Conservation (phyloP, 129 eudicot species). For the Tagetes patula region DNA sequence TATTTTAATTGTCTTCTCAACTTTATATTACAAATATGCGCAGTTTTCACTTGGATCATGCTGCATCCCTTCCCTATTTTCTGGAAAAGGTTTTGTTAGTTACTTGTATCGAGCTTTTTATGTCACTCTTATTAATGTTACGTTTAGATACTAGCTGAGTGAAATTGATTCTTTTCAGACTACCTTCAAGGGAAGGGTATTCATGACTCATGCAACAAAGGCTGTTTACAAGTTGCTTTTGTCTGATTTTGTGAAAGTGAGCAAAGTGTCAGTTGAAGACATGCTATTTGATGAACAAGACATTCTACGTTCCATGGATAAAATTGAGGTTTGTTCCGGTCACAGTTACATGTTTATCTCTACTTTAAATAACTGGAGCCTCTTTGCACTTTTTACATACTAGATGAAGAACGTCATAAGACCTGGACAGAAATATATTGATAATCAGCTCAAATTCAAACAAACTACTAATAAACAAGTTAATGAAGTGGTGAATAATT, state of each 20-base stretch:
- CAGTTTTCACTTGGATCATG: conserved; percentile 99
- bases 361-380: conserved; percentile 10
- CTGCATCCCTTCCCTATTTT: conserved; percentile 97
- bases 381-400: conserved; percentile 7
- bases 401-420: conserved; percentile 10
- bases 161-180: conserved; percentile 51
- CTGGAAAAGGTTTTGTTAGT: conserved; percentile 74
- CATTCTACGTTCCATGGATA: conserved; percentile 92
- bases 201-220: conserved; percentile 99
- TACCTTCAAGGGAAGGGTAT: conserved; percentile 85
- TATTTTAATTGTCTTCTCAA: neutral
- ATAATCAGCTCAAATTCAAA: neutral
- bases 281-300: conserved; percentile 94
- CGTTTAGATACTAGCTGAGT: conserved; percentile 4
- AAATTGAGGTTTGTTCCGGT: conserved; percentile 69
- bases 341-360: conserved; percentile 5
- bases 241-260: conserved; percentile 93
- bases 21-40: conserved; percentile 26
- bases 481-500: neutral
- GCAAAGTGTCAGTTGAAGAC: conserved; percentile 96
- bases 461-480: neutral
- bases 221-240: conserved; percentile 93
- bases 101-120: conserved; percentile 16
- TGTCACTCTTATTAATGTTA: neutral
- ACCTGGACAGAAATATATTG: neutral